These are phyloP conservation scores for Yamadazyma nakazawae DNA, from an alignment of 805 yeast genomes.

Conservation along the genomic window DNA sequence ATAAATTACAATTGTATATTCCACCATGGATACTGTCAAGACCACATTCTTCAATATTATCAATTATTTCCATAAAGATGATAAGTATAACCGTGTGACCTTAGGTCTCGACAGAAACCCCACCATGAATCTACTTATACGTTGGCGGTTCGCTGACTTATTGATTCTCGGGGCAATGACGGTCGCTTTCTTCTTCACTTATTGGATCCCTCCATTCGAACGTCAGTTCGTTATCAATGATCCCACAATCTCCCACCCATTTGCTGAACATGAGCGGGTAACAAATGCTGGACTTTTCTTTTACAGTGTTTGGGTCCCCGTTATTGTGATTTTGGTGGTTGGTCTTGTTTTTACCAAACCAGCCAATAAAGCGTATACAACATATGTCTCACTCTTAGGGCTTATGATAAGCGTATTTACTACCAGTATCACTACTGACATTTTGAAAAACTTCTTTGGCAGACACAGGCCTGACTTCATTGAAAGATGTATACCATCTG, in stretches of 20 bases:
- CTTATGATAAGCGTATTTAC: conserved; percentile 55
- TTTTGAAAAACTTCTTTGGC: conserved; percentile 80
- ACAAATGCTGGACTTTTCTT: conserved; percentile 50
- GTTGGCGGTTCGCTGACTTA: conserved; percentile 27
- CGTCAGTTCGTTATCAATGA: conserved; percentile 78
- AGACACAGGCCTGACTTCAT: conserved; percentile 90
- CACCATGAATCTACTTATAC: conserved; percentile 12
- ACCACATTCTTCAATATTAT: conserved; percentile 12
- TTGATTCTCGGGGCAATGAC: conserved; percentile 21
- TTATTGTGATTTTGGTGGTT: conserved; percentile 30
- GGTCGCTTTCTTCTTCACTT: conserved; percentile 21
- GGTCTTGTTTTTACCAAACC: conserved; percentile 46
- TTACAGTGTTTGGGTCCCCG: conserved; percentile 54
- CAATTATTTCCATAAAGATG: conserved; percentile 22
- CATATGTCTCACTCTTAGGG: conserved; percentile 67
- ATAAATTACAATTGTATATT: no score
- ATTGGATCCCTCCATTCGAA: conserved; percentile 56
- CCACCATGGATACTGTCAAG: conserved; percentile 13
- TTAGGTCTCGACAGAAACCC: conserved; percentile 22
- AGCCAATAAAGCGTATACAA: conserved; percentile 53
- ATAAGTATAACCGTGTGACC: conserved; percentile 25
- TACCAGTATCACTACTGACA: conserved; percentile 64
- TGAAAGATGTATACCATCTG: conserved; percentile 73
- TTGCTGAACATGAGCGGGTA: conserved; percentile 71
- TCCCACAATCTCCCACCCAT: conserved; percentile 76